Evolutionary conservation across 768 basidiomycete species (phyloP).

Genomic region (Russula brevipes): DNA sequence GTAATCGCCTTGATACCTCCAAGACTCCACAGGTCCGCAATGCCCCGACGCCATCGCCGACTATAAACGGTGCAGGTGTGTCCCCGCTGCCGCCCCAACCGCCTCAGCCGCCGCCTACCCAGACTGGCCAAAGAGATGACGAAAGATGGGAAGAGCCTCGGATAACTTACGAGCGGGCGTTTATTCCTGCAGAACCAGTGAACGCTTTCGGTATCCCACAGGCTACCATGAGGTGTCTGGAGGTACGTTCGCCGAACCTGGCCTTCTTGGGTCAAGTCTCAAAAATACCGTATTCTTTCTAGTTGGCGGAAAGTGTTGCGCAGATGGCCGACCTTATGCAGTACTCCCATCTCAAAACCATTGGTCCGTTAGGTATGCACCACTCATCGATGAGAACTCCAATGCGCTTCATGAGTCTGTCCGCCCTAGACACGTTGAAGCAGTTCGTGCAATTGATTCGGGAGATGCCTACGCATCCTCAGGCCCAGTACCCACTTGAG

Average conservation of each 20-base stretch:
- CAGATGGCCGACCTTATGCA: constrained; percentile 75
- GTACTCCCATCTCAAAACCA: constrained; percentile 47
- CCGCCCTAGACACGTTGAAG: constrained; percentile 39
- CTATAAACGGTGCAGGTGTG: constrained; percentile 27
- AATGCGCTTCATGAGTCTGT: constrained; percentile 6
- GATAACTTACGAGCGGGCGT: constrained; percentile 52
- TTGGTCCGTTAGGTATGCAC: constrained; percentile 65
- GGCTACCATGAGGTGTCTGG: constrained; percentile 83
- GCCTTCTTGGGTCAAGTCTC: constrained; percentile 10
- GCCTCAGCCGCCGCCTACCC: constrained; percentile 16
- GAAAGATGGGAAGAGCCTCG: constrained; percentile 61
- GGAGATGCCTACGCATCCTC: constrained; percentile 22
- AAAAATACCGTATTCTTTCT: constrained; percentile 19
- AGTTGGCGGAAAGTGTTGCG: constrained; percentile 78
- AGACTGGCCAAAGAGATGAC: constrained; percentile 39
- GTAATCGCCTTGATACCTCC: constrained; percentile 42
- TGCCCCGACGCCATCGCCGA: constrained; percentile 21
- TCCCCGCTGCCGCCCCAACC: not conserved
- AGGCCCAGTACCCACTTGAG: constrained; percentile 15
- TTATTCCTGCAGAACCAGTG: constrained; percentile 77
- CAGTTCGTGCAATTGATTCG: constrained; percentile 39
- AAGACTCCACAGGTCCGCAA: constrained; percentile 26
- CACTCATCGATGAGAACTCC: constrained; percentile 20
- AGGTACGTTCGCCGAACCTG: constrained; percentile 42
- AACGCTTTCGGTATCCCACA: constrained; percentile 87